Base-by-base conservation (phyloP, 768 basidiomycete species). In the Omphalotus guepiniiformis region DNA sequence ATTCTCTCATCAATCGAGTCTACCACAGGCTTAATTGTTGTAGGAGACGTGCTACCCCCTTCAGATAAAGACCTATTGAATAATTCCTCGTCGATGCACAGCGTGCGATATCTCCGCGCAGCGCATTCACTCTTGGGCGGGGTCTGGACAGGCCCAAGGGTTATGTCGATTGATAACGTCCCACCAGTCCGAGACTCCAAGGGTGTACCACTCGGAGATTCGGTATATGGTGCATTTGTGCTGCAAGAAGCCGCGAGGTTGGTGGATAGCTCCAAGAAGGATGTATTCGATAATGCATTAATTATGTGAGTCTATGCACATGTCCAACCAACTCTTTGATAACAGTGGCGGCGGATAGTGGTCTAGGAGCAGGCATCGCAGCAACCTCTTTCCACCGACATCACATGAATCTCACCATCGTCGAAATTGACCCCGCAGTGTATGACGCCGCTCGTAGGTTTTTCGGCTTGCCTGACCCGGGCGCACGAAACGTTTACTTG, bases 351-450 rank as follows among this genome's bases (percentile, higher is more conserved):
- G 18, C 32, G 32, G 6, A 27, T 49, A 96, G 94, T 63, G 95
- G 95, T 9, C 79, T 97, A 26, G 95, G 95, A 16, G 74, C 80
- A 16, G 94, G 95, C 4, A 82, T 89, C 45, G 83, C 89, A 3
- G 85, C 90, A 0, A 78, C 81, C 35, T 76, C 90, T 0, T 82
- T 98, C 54, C 70, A 78, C 39, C 72, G 75, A 21, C 87, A 90
- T 51, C 75, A 75, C 16, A 67, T 94, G 22, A 70, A 75, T 5
- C 84, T 86, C 4, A 90, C 92, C 1, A 78, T 95, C 39, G 78
- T 94, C n/a, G 95, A 98, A 64, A 88, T 95, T 50, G 95, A 97
- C 60, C 89, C 90, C 28, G 85, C 80, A 1, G 93, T 98, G 18
- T 93, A 94, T 60, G 69, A 79, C 12, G 91, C 87, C 22, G 92